Conservation (phyloP, 768 basidiomycete species). For the Kwoniella sp. region DNA sequence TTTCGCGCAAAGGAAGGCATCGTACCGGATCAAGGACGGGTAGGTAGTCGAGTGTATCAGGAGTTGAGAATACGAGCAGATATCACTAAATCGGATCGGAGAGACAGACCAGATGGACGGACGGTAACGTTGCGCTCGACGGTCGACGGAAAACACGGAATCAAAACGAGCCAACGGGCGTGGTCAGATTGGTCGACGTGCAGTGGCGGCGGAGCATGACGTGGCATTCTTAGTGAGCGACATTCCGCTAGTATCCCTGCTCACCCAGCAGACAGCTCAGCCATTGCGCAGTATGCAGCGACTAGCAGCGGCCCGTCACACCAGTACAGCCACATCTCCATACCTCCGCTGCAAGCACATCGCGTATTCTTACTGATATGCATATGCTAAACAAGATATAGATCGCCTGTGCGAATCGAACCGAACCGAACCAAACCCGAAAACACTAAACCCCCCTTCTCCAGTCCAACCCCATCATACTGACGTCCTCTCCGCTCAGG, state of each 20-base stretch:
- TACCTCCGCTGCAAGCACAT: too few species aligned
- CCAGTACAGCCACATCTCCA: too few species aligned
- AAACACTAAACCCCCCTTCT: neutral
- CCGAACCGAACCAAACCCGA: neutral
- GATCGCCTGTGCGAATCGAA: neutral
- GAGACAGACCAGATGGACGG: too few species aligned
- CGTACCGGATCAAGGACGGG: constrained; percentile 1
- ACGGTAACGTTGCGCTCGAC: neutral
- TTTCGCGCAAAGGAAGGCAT: constrained; percentile 28
- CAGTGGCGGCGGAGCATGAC: too few species aligned
- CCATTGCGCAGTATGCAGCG: too few species aligned
- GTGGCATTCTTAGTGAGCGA: constrained; percentile 1
- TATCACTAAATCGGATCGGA: too few species aligned
- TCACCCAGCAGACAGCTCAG: neutral
- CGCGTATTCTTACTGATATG: too few species aligned
- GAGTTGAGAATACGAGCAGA: too few species aligned
- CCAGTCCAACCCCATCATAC: too few species aligned
- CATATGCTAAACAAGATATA: constrained; percentile 7
- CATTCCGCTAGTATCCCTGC: neutral
- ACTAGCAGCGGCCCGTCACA: too few species aligned
- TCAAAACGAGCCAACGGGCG: constrained; percentile 13
- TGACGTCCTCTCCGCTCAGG: too few species aligned
- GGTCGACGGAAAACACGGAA: constrained; percentile 9
- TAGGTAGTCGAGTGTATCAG: too few species aligned
- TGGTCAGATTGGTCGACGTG: constrained; percentile 8